Percentiles rank a stretch among this genome's conserved stretches.
Evolutionary conservation across 805 yeast genomes (phyloP).

Genomic region (Ogataea parapolymorpha): DNA sequence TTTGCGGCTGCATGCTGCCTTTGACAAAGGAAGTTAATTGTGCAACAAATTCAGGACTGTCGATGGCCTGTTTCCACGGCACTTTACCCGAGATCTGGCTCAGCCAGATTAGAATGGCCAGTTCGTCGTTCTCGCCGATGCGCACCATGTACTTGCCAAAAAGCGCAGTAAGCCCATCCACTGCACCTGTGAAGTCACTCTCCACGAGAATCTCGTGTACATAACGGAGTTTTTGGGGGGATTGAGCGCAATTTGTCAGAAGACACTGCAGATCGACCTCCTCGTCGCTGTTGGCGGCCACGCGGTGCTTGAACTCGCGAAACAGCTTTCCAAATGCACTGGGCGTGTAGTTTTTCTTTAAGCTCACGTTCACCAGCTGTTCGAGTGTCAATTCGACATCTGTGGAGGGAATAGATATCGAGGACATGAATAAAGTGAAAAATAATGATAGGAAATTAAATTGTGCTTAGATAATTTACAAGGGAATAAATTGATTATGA

Average conservation of each 20-base stretch:
- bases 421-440: conserved; percentile 3
- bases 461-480: too few relatives aligned
- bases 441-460: too few relatives aligned
- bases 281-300: neutral
- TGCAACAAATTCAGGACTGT: conserved; percentile 14
- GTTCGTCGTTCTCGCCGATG: conserved; percentile 20
- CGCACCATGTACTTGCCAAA: conserved; percentile 18
- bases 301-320: conserved; percentile 27
- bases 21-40: conserved; percentile 16
- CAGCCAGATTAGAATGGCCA: conserved; percentile 24
- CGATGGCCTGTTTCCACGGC: conserved; percentile 22
- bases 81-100: conserved; percentile 24
- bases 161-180: conserved; percentile 23
- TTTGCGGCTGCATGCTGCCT: neutral
- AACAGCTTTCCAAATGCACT: conserved; percentile 26
- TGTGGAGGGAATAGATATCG: conserved; percentile 19
- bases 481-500: too few relatives aligned
- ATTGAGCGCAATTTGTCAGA: conserved; percentile 16
- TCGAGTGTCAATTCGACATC: conserved; percentile 23
- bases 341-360: conserved; percentile 25
- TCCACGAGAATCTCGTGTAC: conserved; percentile 28
- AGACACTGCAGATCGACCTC: conserved; percentile 20
- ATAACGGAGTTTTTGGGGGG: conserved; percentile 26
- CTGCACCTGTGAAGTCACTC: conserved; percentile 24
- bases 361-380: conserved; percentile 21